Evolutionary conservation across 352 stramenopile species (phyloP), one percentile per base, ranked within the genome.

Genomic region (Pythium insidiosum): DNA sequence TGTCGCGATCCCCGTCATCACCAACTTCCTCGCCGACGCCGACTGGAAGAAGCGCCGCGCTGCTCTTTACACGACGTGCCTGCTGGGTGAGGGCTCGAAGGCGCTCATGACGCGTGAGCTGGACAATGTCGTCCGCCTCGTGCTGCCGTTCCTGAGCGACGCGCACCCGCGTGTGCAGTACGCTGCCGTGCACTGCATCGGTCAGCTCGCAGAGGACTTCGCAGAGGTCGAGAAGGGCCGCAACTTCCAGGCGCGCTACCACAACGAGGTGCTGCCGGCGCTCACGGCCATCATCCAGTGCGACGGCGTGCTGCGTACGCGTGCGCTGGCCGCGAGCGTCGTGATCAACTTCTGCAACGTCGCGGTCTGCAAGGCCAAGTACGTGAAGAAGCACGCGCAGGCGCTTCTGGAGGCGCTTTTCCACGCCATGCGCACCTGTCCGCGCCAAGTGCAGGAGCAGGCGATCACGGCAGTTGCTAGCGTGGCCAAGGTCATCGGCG

Each of bases 191-290:
- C 79, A 90, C 63, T 89, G 81, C 43, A 61, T 94, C 47, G 81
- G 81, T 13, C 81, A 94, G 52, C 59, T 90, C 22, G 76, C 79
- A 10, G 69, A 91, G 39, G 81, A 91, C 60, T 91, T 91, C 40
- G 75, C 76, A 25, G 68, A 89, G 38, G 75, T 91, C 2, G 74
- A 79, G n/a, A 81, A 84, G 55, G 71, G 73, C 48, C 90, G 88
- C 70, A 94, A 94, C 64, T 94, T 94, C 47, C 78, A 91, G 55
- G 74, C 76, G 22, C 83, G 78, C 43, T 91, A 80, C 66, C 74
- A 90, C 61, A 33, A 48, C 4, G 47, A 64, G 9, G 60, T 91
- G 18, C 43, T 94, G 20, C 81, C 81, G 19, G 67, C 72, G 21
- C 63, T 91, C 16, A 88, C 77, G 25, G 62, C 54, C 24, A 51